Evolutionary conservation across 257 asterid species (phyloP).

Genomic region (Henckelia pumila): DNA sequence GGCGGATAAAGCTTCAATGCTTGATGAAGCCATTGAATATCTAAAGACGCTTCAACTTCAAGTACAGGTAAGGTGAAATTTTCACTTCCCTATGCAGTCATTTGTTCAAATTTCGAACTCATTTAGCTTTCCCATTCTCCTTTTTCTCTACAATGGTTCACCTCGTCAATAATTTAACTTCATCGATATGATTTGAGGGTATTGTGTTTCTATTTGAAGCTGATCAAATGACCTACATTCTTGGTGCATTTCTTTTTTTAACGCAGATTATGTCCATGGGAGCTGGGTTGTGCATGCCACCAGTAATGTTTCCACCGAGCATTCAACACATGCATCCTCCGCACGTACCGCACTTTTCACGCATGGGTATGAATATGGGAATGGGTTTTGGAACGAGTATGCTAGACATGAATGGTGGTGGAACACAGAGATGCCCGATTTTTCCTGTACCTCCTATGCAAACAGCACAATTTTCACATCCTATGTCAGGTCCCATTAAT

Average conservation of each 20-base stretch:
- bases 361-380: constrained; percentile 68
- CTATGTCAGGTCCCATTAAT: constrained; percentile 40
- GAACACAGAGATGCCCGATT: constrained; percentile 52
- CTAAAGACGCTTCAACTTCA: constrained; percentile 94
- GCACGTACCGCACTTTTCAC: constrained; percentile 61
- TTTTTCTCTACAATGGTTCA: background rate
- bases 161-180: background rate
- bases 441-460: constrained; percentile 55
- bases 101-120: background rate
- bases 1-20: constrained; percentile 99
- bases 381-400: constrained; percentile 68
- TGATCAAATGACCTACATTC: constrained; percentile 10
- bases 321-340: constrained; percentile 70
- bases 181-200: background rate
- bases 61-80: constrained; percentile 69
- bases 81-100: background rate
- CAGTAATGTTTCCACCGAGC: constrained; percentile 72
- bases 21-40: constrained; percentile 97
- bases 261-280: constrained; percentile 95
- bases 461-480: constrained; percentile 46
- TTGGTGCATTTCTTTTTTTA: constrained; percentile 7
- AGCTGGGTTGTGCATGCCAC: constrained; percentile 83
- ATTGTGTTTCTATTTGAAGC: background rate
- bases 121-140: constrained; percentile 9
- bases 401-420: constrained; percentile 64